Evolutionary conservation across 768 basidiomycete genomes (phyloP).

Genomic region (Tulasnella sp.): DNA sequence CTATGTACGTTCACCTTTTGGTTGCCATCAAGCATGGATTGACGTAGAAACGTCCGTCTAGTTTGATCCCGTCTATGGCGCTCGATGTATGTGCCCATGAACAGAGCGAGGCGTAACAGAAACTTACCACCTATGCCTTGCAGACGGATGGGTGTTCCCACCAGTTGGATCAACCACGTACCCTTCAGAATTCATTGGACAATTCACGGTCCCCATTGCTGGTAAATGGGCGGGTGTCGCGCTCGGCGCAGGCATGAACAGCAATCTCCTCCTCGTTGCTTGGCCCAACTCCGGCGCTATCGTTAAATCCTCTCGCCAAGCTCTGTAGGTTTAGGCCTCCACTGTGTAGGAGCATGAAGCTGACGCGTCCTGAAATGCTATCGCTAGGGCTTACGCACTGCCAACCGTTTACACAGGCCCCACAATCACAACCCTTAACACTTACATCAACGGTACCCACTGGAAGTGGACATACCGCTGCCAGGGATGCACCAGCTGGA

Average conservation of each 20-base stretch:
- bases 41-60: not conserved
- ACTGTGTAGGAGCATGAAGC: slow-evolving; percentile 29
- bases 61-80: slow-evolving; percentile 2
- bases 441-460: slow-evolving; percentile 54
- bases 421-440: slow-evolving; percentile 48
- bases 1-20: not conserved
- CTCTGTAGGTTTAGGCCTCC: slow-evolving; percentile 44
- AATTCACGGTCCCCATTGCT: slow-evolving; percentile 54
- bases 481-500: slow-evolving; percentile 53
- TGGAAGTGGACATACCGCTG: slow-evolving; percentile 68
- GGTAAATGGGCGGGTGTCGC: slow-evolving; percentile 44
- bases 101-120: not conserved
- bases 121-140: not conserved
- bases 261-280: slow-evolving; percentile 54
- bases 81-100: not conserved
- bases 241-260: slow-evolving; percentile 41
- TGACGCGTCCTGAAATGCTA: not conserved
- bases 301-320: slow-evolving; percentile 51
- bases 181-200: slow-evolving; percentile 53
- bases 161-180: slow-evolving; percentile 1
- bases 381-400: slow-evolving; percentile 48
- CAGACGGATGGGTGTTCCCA: slow-evolving; percentile 15
- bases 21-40: no score
- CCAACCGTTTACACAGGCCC: slow-evolving; percentile 50
- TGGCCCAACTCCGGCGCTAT: slow-evolving; percentile 53